Percentiles rank a stretch among this genome's conserved stretches.
Evolutionary conservation across 495 filamentous ascomycete genomes (phyloP).

Genomic region (Penicillium subrubescens): DNA sequence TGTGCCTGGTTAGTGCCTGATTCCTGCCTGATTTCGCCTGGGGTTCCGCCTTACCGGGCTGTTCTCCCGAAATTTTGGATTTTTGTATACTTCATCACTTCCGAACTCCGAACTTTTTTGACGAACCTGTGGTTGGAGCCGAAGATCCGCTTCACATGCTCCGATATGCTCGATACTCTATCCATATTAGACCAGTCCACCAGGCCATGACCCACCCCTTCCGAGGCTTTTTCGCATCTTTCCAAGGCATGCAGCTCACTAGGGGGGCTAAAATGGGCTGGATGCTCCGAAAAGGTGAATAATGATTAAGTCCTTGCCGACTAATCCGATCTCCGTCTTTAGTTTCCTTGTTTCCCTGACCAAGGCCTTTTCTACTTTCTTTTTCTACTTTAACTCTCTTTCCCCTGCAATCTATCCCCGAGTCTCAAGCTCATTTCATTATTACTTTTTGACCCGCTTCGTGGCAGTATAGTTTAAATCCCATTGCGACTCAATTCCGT

Average conservation of each 20-base stretch:
- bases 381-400: not conserved
- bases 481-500: not conserved
- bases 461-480: not conserved
- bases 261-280: constrained; percentile 7
- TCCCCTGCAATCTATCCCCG: not conserved
- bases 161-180: not conserved
- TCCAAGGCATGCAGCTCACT: not conserved
- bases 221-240: not conserved
- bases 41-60: not conserved
- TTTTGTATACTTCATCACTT: not conserved
- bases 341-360: constrained; percentile 8
- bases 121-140: not conserved
- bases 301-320: constrained; percentile 5
- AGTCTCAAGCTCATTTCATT: not conserved
- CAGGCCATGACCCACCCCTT: not conserved
- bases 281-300: constrained; percentile 5
- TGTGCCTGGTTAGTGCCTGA: not conserved
- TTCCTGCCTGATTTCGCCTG: not conserved
- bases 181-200: not conserved
- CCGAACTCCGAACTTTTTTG: not conserved
- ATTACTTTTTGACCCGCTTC: not conserved
- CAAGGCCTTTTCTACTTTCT: not conserved
- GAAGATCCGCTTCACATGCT: not conserved
- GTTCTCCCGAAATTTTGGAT: not conserved
- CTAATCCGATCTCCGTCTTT: constrained; percentile 3